Percentiles rank a stretch among this genome's conserved stretches.
Conservation (phyloP, 2,329 filamentous ascomycete genomes). For the Chrysosporium queenslandicum region DNA sequence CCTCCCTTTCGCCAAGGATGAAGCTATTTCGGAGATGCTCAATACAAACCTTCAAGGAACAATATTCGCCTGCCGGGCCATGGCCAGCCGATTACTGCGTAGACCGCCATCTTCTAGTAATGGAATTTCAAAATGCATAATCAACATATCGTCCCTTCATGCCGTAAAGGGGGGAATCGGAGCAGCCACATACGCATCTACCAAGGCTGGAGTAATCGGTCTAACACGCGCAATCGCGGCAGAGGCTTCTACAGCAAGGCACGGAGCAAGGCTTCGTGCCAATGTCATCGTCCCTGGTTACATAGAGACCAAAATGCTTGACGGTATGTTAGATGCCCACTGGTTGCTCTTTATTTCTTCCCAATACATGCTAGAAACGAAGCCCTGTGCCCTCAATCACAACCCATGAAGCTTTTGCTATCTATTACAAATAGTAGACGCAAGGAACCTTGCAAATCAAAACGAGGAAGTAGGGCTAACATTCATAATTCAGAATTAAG, state of each 20-base stretch:
- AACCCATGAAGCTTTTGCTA: too few species aligned
- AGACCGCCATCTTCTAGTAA: slow-evolving; percentile 21
- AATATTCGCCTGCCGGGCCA: slow-evolving; percentile 32
- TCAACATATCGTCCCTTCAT: slow-evolving; percentile 72
- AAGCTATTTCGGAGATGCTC: slow-evolving; percentile 49
- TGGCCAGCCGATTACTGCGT: slow-evolving; percentile 28
- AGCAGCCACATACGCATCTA: slow-evolving; percentile 63
- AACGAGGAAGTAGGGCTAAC: background rate
- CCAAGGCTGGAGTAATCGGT: slow-evolving; percentile 71
- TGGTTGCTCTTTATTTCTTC: background rate
- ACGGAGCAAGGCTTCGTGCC: slow-evolving; percentile 57
- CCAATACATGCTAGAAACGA: too few species aligned
- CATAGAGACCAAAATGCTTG: slow-evolving; percentile 70
- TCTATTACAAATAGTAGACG: too few species aligned
- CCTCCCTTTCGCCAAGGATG: slow-evolving; percentile 46
- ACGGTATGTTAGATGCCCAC: slow-evolving; percentile 42
- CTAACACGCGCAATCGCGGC: slow-evolving; percentile 31
- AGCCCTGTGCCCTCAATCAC: too few species aligned
- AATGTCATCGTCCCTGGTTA: slow-evolving; percentile 79
- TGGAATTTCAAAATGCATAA: slow-evolving; percentile 55
- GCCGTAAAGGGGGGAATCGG: slow-evolving; percentile 59
- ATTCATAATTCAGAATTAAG: slow-evolving; percentile 35
- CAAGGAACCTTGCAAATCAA: background rate
- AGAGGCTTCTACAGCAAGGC: slow-evolving; percentile 45
- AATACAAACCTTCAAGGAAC: slow-evolving; percentile 56